Percentiles rank a stretch among this genome's conserved stretches.
These are phyloP conservation scores for Capronia americana DNA, from an alignment of 2,329 filamentous ascomycete genomes.

Conservation along the genomic window DNA sequence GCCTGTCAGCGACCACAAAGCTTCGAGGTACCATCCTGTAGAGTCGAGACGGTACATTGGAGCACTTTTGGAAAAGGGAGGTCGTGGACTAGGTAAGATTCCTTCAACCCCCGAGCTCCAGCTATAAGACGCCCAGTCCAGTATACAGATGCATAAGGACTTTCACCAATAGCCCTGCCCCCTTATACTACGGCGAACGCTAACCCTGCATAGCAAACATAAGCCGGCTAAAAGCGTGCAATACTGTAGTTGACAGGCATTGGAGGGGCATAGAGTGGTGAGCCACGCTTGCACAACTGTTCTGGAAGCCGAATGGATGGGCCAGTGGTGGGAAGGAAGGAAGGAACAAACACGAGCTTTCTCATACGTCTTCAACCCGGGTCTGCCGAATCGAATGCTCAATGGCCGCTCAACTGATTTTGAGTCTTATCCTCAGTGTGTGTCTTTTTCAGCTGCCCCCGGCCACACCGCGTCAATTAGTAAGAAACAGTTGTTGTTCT, in stretches of 20 bases:
- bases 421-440: background rate
- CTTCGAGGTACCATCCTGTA: conserved; percentile 24
- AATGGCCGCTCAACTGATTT: background rate
- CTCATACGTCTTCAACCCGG: conserved; percentile 5
- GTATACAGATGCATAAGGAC: conserved; percentile 4
- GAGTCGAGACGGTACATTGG: conserved; percentile 16
- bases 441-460: conserved; percentile 8
- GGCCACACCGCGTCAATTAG: background rate
- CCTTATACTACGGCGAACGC: conserved; percentile 12
- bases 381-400: background rate
- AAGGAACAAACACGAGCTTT: conserved; percentile 10
- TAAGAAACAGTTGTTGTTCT: background rate
- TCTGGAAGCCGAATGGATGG: conserved; percentile 1
- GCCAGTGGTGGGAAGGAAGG: background rate
- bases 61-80: background rate
- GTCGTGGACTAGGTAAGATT: conserved; percentile 9
- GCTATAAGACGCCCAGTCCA: background rate
- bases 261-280: background rate
- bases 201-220: background rate
- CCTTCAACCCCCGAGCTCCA: background rate
- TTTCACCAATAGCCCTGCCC: background rate
- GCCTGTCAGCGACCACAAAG: conserved; percentile 26
- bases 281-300: background rate
- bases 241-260: background rate
- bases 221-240: background rate